phyloP scores from a whole-genome alignment of 2,329 filamentous ascomycete species.

The Teratosphaeria zuluensis region DNA sequence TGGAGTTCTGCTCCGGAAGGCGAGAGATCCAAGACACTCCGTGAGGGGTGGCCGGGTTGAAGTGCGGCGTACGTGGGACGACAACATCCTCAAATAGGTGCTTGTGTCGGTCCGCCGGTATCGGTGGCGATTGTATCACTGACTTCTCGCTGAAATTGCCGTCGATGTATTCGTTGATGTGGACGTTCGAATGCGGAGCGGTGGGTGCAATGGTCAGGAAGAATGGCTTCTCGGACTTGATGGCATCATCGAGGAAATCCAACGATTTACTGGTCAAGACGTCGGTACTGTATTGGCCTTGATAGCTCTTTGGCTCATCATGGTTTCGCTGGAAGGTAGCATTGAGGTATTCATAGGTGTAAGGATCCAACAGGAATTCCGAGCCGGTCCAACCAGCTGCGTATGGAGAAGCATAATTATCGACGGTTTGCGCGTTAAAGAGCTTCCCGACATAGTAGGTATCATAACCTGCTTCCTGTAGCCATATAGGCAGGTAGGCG shows the following conservation, averaged over 20 bases:
- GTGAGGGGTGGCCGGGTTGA: slow-evolving; percentile 49
- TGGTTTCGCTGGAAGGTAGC: slow-evolving; percentile 52
- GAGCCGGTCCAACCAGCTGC: slow-evolving; percentile 49
- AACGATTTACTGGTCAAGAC: slow-evolving; percentile 51
- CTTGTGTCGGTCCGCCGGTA: slow-evolving; percentile 40
- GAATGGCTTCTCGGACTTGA: slow-evolving; percentile 18
- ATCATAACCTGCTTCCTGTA: slow-evolving; percentile 58
- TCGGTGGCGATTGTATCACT: slow-evolving; percentile 7
- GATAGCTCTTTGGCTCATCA: slow-evolving; percentile 45
- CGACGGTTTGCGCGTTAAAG: slow-evolving; percentile 51
- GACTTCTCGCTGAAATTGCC: slow-evolving; percentile 20
- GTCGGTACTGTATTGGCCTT: slow-evolving; percentile 49
- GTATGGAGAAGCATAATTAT: slow-evolving; percentile 52
- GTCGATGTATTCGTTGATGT: slow-evolving; percentile 16
- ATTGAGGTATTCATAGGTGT: slow-evolving; percentile 60
- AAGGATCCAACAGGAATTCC: slow-evolving; percentile 47
- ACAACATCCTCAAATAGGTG: slow-evolving; percentile 51
- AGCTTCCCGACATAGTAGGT: slow-evolving; percentile 68
- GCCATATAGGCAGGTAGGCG: slow-evolving; percentile 59
- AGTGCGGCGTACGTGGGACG: slow-evolving; percentile 54
- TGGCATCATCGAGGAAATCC: slow-evolving; percentile 42
- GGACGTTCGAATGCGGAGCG: slow-evolving; percentile 21
- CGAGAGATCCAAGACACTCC: slow-evolving; percentile 39
- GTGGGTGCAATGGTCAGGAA: slow-evolving; percentile 24
- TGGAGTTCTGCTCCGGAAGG: slow-evolving; percentile 36